A percentile compares a stretch with the other conserved stretches of the same genome.
phyloP scores from a whole-genome alignment of 495 filamentous ascomycete species.

The Tricharina praecox region DNA sequence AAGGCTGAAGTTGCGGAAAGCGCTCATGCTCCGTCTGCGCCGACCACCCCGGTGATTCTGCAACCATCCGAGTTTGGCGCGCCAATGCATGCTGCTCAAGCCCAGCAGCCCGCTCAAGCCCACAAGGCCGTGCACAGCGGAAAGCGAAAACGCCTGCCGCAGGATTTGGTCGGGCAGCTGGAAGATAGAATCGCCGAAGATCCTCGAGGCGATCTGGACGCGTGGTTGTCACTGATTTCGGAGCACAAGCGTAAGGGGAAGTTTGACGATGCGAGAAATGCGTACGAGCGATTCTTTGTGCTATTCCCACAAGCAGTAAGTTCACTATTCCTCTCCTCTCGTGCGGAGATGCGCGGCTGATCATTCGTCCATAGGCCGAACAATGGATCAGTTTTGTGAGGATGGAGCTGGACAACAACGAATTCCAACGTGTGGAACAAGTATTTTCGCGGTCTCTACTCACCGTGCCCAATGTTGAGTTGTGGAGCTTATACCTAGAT shows the following conservation, averaged over 20 bases:
- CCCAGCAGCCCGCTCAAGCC: slow-evolving; percentile 14
- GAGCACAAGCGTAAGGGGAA: slow-evolving; percentile 72
- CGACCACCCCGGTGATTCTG: neutral
- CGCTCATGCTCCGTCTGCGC: slow-evolving; percentile 1
- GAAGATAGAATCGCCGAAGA: slow-evolving; percentile 85
- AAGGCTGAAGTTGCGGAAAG: neutral
- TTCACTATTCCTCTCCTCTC: slow-evolving; percentile 18
- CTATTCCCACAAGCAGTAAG: slow-evolving; percentile 83
- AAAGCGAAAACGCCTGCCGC: slow-evolving; percentile 41
- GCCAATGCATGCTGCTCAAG: neutral
- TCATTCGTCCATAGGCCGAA: slow-evolving; percentile 45
- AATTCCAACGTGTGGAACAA: slow-evolving; percentile 56
- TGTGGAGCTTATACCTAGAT: slow-evolving; percentile 89
- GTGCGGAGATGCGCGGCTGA: slow-evolving; percentile 7
- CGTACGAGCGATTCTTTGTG: slow-evolving; percentile 71
- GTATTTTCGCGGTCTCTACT: slow-evolving; percentile 64
- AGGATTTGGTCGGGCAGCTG: slow-evolving; percentile 66
- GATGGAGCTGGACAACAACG: slow-evolving; percentile 72
- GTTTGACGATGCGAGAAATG: slow-evolving; percentile 58
- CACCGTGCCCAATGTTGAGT: slow-evolving; percentile 54
- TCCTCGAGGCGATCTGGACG: slow-evolving; percentile 73
- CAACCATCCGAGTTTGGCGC: neutral
- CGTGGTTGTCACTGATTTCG: slow-evolving; percentile 71
- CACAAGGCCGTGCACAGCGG: slow-evolving; percentile 34
- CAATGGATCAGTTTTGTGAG: slow-evolving; percentile 71